Evolutionary conservation across 257 asterid species (phyloP).

Genomic region (Paraleonurus japonicus): DNA sequence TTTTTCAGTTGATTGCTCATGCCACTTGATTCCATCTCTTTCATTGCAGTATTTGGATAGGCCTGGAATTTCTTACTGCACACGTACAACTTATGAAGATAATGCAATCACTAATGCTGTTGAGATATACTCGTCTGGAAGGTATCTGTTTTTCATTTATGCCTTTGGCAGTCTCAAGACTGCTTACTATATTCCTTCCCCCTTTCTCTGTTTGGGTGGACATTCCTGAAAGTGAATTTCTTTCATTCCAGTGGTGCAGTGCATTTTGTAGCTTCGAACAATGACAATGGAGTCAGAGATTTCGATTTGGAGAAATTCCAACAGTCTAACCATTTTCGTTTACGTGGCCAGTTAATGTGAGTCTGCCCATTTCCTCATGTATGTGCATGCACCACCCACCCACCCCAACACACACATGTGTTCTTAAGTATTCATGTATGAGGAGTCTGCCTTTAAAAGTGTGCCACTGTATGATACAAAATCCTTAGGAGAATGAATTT

Average conservation of each 20-base stretch:
- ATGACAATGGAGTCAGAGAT: conserved; percentile 86
- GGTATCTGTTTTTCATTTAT: conserved; percentile 38
- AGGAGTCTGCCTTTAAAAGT: neutral
- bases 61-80: conserved; percentile 86
- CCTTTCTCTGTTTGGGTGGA: neutral
- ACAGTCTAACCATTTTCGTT: conserved; percentile 59
- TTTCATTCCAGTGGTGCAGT: conserved; percentile 73
- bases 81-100: conserved; percentile 89
- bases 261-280: conserved; percentile 87
- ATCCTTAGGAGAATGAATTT: neutral
- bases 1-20: neutral
- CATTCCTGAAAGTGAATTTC: conserved; percentile 28
- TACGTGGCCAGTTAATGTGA: conserved; percentile 95
- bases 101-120: conserved; percentile 87
- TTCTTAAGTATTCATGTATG: neutral
- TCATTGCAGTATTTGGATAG: conserved; percentile 74
- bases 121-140: conserved; percentile 64
- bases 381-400: neutral
- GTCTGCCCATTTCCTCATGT: conserved; percentile 23
- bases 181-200: conserved; percentile 2
- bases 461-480: neutral
- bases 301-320: conserved; percentile 90
- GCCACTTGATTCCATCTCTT: conserved; percentile 17
- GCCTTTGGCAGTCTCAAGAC: neutral
- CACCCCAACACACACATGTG: neutral